phyloP scores from a whole-genome alignment of 352 stramenopile genomes.

The Pythium insidiosum region DNA sequence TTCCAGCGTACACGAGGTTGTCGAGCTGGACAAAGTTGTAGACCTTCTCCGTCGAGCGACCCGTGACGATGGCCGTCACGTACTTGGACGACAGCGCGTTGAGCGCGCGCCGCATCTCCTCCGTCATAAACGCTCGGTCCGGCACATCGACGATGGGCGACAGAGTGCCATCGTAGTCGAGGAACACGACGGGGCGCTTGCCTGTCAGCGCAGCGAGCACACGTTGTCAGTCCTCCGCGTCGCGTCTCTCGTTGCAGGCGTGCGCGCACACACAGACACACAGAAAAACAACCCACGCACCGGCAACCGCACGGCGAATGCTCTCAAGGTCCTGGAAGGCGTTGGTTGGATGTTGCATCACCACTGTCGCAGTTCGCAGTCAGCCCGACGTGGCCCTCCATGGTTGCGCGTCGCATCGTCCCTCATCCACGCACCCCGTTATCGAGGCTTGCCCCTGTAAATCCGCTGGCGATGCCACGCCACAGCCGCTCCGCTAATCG shows the following conservation, averaged over 20 bases:
- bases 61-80: constrained; percentile 67
- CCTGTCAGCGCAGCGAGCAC: no score
- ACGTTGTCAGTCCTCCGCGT: no score
- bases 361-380: not conserved
- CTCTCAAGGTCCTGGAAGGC: constrained; percentile 44
- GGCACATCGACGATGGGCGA: constrained; percentile 76
- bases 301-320: constrained; percentile 45
- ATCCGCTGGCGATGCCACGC: no score
- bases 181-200: constrained; percentile 59
- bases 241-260: no score
- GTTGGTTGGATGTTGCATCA: constrained; percentile 49
- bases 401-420: no score
- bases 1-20: constrained; percentile 73
- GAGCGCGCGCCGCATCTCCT: constrained; percentile 50
- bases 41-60: constrained; percentile 66
- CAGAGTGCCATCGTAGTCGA: constrained; percentile 74
- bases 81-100: constrained; percentile 55
- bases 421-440: no score
- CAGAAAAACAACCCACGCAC: constrained; percentile 12
- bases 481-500: no score
- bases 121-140: constrained; percentile 55
- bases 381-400: no score
- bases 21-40: constrained; percentile 73
- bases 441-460: no score
- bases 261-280: no score